Evolutionary conservation across 352 stramenopile species (phyloP).

Genomic region (Plasmopara halstedii): DNA sequence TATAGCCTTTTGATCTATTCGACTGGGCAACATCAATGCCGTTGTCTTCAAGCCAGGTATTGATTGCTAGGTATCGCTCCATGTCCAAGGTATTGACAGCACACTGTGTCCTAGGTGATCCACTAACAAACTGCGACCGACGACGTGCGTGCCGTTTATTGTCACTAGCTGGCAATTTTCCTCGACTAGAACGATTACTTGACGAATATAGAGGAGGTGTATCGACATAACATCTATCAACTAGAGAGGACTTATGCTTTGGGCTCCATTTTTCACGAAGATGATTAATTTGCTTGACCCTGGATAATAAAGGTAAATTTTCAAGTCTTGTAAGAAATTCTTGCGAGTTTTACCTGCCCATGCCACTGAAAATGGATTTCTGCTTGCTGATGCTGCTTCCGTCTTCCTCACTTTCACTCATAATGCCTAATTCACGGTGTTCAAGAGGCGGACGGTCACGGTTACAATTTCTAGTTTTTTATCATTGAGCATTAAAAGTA

Average conservation of each 20-base stretch:
- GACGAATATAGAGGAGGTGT: constrained; percentile 15
- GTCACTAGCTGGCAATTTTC: constrained; percentile 12
- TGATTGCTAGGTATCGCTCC: constrained; percentile 40
- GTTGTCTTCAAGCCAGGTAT: constrained; percentile 32
- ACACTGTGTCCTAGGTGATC: constrained; percentile 5
- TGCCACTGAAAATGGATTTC: constrained; percentile 44
- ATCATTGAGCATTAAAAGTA: too few species aligned
- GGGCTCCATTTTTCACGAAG: constrained; percentile 45
- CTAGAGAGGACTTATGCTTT: constrained; percentile 12
- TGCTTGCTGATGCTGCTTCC: constrained; percentile 17
- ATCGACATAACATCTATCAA: constrained; percentile 11
- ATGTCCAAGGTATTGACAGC: constrained; percentile 29
- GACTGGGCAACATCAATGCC: constrained; percentile 26
- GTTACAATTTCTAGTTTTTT: too few species aligned
- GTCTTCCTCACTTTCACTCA: constrained; percentile 43
- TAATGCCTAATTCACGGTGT: constrained; percentile 1
- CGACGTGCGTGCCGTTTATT: constrained; percentile 3
- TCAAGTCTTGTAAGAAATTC: neutral
- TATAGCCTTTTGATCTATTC: neutral
- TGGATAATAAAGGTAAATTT: neutral
- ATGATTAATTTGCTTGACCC: constrained; percentile 47
- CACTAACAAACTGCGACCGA: constrained; percentile 4
- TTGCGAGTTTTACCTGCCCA: constrained; percentile 19
- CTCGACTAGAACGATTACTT: constrained; percentile 1
- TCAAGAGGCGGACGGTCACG: too few species aligned